Percentiles rank a stretch among this genome's conserved stretches.
These are phyloP conservation scores for Annulohypoxylon moriforme DNA, from an alignment of 495 filamentous ascomycete genomes.

Conservation along the genomic window DNA sequence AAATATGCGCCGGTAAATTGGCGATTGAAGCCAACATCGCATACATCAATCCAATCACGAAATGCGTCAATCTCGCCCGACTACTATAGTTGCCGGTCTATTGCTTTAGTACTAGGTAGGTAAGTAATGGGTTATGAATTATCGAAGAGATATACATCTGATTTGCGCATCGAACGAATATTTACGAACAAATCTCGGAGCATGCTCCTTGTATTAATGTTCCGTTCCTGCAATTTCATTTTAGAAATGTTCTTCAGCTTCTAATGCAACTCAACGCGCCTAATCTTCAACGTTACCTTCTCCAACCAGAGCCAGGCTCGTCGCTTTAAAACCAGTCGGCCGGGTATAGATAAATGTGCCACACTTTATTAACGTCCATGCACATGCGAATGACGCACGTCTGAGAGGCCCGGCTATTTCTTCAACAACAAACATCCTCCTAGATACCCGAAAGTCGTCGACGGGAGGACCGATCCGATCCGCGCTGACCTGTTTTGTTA, in stretches of 20 bases:
- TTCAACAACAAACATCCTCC: conserved; percentile 27
- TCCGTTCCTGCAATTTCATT: conserved; percentile 7
- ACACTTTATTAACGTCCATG: conserved; percentile 32
- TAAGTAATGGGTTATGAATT: not conserved
- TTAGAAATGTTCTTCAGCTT: conserved; percentile 39
- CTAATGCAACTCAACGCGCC: conserved; percentile 38
- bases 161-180: not conserved
- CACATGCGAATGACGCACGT: conserved; percentile 41
- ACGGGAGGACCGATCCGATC: conserved; percentile 28
- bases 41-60: not conserved
- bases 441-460: conserved; percentile 23
- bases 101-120: not conserved
- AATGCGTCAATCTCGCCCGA: not conserved
- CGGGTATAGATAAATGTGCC: conserved; percentile 43
- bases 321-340: conserved; percentile 41
- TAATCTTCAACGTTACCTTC: conserved; percentile 43
- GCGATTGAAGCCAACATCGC: conserved; percentile 7
- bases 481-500: conserved; percentile 19
- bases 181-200: not conserved
- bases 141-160: not conserved
- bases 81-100: too few relatives aligned
- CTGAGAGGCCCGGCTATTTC: conserved; percentile 37
- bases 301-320: conserved; percentile 36
- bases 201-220: not conserved
- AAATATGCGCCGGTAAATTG: conserved; percentile 6